A percentile compares a stretch with the other conserved stretches of the same genome.
Conservation (phyloP, 805 yeast species). For the Vanderwaltozyma tropicalis region DNA sequence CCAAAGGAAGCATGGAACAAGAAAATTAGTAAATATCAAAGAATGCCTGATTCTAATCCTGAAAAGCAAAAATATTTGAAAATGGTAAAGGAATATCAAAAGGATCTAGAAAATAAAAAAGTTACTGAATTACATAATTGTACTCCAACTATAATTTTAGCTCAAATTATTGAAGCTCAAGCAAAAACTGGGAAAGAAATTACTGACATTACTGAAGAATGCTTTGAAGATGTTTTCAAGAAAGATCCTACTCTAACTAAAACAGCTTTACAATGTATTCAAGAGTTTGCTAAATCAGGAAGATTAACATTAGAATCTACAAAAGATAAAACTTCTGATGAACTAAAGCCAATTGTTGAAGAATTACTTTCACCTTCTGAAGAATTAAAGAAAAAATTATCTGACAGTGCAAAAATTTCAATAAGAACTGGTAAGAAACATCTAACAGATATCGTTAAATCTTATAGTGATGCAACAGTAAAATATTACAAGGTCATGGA, state of each 20-base stretch:
- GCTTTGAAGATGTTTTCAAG: constrained; percentile 32
- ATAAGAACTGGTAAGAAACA: constrained; percentile 21
- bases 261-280: constrained; percentile 15
- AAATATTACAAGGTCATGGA: constrained; percentile 22
- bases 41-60: constrained; percentile 18
- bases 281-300: constrained; percentile 17
- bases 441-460: constrained; percentile 18
- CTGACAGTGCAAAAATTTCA: constrained; percentile 16
- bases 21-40: constrained; percentile 15
- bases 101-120: constrained; percentile 15
- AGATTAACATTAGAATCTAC: constrained; percentile 8
- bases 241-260: constrained; percentile 17
- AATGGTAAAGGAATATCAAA: constrained; percentile 18
- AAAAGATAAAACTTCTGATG: constrained; percentile 7
- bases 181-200: constrained; percentile 9
- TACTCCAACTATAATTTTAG: constrained; percentile 40
- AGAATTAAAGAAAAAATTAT: constrained; percentile 14
- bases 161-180: constrained; percentile 31
- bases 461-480: constrained; percentile 20
- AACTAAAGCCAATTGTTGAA: constrained; percentile 8
- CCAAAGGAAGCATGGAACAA: constrained; percentile 29
- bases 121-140: constrained; percentile 20
- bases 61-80: constrained; percentile 17
- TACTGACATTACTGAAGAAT: constrained; percentile 17
- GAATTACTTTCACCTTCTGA: constrained; percentile 14